Base-by-base conservation (phyloP, 768 basidiomycete genomes). In the Amanita pseudoporphyria region DNA sequence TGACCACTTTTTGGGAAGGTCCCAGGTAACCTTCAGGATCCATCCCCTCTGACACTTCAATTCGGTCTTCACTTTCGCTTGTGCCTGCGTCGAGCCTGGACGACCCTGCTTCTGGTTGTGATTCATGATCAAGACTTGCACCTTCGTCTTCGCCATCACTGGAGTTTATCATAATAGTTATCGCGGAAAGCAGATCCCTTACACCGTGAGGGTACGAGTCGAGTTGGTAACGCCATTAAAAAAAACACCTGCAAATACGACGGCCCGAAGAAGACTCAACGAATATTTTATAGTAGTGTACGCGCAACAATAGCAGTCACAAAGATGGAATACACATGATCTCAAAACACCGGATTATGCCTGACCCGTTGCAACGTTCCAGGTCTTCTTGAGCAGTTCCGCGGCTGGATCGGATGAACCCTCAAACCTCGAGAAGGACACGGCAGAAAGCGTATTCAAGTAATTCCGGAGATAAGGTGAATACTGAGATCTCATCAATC, bases 391-490 rank as follows among this genome's bases (percentile, higher is more conserved):
- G 55, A 89, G 68, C 54, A 83, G 59, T 40, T 67, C 70, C 1
- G 69, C 77, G 33, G 77, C 77, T 14, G 79, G 73, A 56, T 84
- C 81, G 2, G 68, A 65, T 4, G 73, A 69, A 10, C 71, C 72
- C 13, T 84, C 77, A 35, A 87, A 74, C 56, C 73, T 79, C 7
- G 77, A 67, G 50, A 90, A 81, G 10, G 85, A 82, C 10, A 88
- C 76, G 0, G 79, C 74, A 49, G 76, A 72, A 21, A 92, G 68
- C 6, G 87, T 87, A 32, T 78, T 79, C 45, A 78, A 69, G 60
- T 87, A 88, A 53, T 76, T 85, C 45, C 82, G 79, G 47, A 91
- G 65, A 62, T 90, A 87, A 0, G 87, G 84, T 3, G 87, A 78
- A 55, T 89, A 91, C 88, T 91, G n/a, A 53, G 6, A 6, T 22